Evolutionary conservation across 306 rosid species (phyloP).

Genomic region (Quercus parvula): DNA sequence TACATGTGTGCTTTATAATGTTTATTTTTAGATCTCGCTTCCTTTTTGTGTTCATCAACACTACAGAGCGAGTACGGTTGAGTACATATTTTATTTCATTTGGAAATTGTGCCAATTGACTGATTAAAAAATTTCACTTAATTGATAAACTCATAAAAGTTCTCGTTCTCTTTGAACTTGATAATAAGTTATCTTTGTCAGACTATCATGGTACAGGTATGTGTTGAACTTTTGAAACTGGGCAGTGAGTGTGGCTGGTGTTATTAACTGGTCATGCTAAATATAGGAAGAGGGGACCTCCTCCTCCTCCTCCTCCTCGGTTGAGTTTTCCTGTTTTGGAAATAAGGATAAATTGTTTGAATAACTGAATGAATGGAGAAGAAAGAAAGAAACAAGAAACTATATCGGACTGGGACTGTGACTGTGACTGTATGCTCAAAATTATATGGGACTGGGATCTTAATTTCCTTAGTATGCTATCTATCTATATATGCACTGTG

Average conservation of each 20-base stretch:
- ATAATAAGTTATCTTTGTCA: neutral
- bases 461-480: neutral
- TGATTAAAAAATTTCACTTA: no score
- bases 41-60: neutral
- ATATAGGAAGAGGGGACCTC: conserved; percentile 1
- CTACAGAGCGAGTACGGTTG: neutral
- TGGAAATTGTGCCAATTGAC: conserved; percentile 9
- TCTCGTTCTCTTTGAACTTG: no score
- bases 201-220: no score
- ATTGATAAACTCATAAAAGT: no score
- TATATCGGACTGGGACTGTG: no score
- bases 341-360: neutral
- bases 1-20: neutral
- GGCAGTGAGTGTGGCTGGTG: neutral
- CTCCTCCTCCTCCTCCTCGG: neutral
- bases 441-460: no score
- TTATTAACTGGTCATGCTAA: conserved; percentile 2
- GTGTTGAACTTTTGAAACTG: neutral
- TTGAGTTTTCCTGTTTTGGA: neutral
- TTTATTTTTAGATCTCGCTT: neutral
- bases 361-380: neutral
- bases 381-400: neutral
- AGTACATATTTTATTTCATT: neutral
- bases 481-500: no score
- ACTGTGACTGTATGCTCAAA: no score